Base-by-base conservation (phyloP, 2,329 filamentous ascomycete species). In the Nemania sp. region DNA sequence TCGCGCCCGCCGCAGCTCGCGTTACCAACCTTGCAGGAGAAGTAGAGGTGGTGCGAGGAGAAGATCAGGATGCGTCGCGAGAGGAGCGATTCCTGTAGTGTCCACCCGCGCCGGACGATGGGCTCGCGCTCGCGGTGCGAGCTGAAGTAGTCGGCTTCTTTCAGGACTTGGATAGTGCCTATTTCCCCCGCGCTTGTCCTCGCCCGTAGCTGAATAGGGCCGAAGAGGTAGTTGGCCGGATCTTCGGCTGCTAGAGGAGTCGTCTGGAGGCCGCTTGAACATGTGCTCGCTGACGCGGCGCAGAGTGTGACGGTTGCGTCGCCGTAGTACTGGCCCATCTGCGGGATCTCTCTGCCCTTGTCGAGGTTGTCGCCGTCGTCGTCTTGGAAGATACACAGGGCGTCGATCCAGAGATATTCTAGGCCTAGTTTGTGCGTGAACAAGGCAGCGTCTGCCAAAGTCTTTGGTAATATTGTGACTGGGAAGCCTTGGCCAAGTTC, bases 1-100 rank as follows among this genome's bases (percentile, higher is more conserved):
- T 72, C 65, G n/a, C 38, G 29, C 1, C 70, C 71, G 3, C 70
- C 71, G 38, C 70, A 73, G 47, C 61, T 64, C 13, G 70, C 70
- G 61, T 72, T 72, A 2, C 66, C 66, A 2, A 61, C 65, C 18
- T 47, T 59, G 45, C 71, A 74, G 27, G 70, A 70, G 49, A 70
- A 74, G 18, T 70, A 70, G 2, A 74, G 49, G 24, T 73, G 66
- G 15, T 60, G 54, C 5, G 69, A 63, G 1, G 71, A 68, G 27
- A 72, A 73, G 6, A 74, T 72, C 3, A 74, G 47, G 6, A 73
- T 58, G 15, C 71, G 71, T 2, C 70, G 63, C 13, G 72, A 72
- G 4, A 74, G 58, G 18, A 73, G 26, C 2, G 64, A 55, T 27
- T 74, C 72, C 29, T 74, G 72, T 2, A 72, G 45, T 4, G 72